Base-by-base conservation (phyloP, 139 green algal species). In the Micractinium conductrix region DNA sequence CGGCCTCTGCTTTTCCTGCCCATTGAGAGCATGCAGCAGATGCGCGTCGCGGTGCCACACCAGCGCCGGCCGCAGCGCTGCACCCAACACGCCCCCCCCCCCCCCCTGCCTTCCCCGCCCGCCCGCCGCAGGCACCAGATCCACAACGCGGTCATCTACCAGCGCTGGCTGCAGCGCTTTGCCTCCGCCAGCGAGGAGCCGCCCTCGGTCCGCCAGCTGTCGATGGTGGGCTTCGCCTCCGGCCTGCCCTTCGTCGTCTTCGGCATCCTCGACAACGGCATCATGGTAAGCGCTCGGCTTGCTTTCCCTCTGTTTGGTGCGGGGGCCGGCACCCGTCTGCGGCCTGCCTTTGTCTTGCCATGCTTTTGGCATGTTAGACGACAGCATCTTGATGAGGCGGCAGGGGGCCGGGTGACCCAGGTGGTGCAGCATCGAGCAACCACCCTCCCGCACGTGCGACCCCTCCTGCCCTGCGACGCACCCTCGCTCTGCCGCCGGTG, bases 161-260 rank as follows among this genome's bases (percentile, higher is more conserved):
- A 89, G 78, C 48, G 78, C 14, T 75, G 24, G 17, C 68, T 48
- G 37, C 21, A 37, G 60, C 60, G 24, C 2, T 68, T 33, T 35
- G 24, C 33, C 19, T 26, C 33, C 43, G 65, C 65, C 33, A 40
- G 33, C 10, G 80, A 87, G 26, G 37, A 71, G 14, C 43, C 48
- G 63, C 76, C 86, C 45, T 68, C n/a, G 14, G 30, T 26, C 35
- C 65, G 67, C n/a, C 87, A 90, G 73, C 84, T 91, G 7, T 2
- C n/a, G 17, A 63, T 68, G 14, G 71, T 93, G 0, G 86, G 73
- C 17, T 5, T 93, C 1, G 88, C 91, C 9, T 72, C 75, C 10
- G 90, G 85, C 6, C n/a, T 94, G 19, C 92, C 92, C 7, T 94
- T 94, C 78, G 74, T 94, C 4, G 91, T 85, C 21, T 94, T 93